phyloP scores from a whole-genome alignment of 73 alveolate genomes.

The Paramecium bursaria region DNA sequence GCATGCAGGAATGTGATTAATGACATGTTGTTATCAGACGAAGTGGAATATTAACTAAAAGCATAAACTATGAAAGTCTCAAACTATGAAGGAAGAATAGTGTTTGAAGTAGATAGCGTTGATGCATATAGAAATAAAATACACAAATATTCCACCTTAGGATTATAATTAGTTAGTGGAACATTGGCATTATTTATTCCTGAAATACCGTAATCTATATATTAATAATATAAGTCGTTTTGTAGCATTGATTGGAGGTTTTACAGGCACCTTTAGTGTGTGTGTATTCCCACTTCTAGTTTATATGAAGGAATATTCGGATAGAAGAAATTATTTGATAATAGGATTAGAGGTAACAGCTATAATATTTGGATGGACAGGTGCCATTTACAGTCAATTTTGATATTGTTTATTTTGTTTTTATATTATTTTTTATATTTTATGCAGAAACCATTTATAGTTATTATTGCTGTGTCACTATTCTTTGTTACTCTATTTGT shows the following conservation, averaged over 20 bases:
- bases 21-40: slow-evolving; percentile 57
- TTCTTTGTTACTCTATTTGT: slow-evolving; percentile 2
- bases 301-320: slow-evolving; percentile 12
- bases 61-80: slow-evolving; percentile 7
- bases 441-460: slow-evolving; percentile 48
- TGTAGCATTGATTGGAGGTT: slow-evolving; percentile 26
- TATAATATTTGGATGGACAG: slow-evolving; percentile 46
- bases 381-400: slow-evolving; percentile 45
- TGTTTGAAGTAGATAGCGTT: slow-evolving; percentile 58
- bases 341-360: slow-evolving; percentile 4
- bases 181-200: slow-evolving; percentile 28
- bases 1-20: slow-evolving; percentile 49
- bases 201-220: neutral
- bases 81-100: slow-evolving; percentile 20
- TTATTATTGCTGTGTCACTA: neutral
- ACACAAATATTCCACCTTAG: neutral
- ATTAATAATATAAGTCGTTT: neutral
- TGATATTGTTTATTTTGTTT: slow-evolving; percentile 7
- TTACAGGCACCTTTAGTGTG: slow-evolving; percentile 24
- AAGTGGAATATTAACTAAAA: slow-evolving; percentile 54
- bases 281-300: slow-evolving; percentile 28
- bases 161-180: slow-evolving; percentile 37
- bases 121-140: slow-evolving; percentile 44
- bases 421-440: too few relatives aligned
- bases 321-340: neutral